Conservation (phyloP, 2,329 filamentous ascomycete genomes). For the Ophiostoma montium region DNA sequence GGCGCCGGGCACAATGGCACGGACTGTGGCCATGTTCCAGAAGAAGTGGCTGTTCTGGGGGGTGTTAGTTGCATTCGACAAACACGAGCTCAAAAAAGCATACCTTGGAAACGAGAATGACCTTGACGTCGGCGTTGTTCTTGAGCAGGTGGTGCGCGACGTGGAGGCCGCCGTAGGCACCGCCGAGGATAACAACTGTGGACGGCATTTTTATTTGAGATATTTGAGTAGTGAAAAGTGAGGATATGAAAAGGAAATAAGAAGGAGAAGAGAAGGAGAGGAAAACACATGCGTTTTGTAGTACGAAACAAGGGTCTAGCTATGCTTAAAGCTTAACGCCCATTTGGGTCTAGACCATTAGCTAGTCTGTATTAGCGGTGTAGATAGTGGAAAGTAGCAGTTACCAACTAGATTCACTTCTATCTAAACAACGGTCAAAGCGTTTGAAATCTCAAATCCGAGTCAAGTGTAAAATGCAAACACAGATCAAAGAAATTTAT, state of each 20-base stretch:
- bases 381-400: too few species aligned
- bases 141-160: conserved; percentile 40
- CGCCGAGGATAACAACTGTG: conserved; percentile 40
- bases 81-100: conserved; percentile 6
- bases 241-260: neutral
- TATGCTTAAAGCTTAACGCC: too few species aligned
- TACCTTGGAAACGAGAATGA: conserved; percentile 43
- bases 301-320: too few species aligned
- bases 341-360: too few species aligned
- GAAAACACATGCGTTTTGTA: neutral
- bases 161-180: conserved; percentile 37
- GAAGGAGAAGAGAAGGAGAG: neutral
- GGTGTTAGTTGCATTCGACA: neutral
- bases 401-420: too few species aligned
- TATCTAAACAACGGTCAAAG: too few species aligned
- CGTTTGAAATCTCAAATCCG: too few species aligned
- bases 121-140: conserved; percentile 33
- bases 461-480: too few species aligned
- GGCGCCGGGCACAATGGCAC: conserved; percentile 37
- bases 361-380: too few species aligned
- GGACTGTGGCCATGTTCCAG: conserved; percentile 43
- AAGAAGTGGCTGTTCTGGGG: conserved; percentile 42
- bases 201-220: conserved; percentile 28
- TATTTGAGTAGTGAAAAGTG: neutral
- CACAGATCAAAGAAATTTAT: too few species aligned